Evolutionary conservation across 1,284 basidiomycete species (phyloP).

Genomic region (Wolfiporia cocos): DNA sequence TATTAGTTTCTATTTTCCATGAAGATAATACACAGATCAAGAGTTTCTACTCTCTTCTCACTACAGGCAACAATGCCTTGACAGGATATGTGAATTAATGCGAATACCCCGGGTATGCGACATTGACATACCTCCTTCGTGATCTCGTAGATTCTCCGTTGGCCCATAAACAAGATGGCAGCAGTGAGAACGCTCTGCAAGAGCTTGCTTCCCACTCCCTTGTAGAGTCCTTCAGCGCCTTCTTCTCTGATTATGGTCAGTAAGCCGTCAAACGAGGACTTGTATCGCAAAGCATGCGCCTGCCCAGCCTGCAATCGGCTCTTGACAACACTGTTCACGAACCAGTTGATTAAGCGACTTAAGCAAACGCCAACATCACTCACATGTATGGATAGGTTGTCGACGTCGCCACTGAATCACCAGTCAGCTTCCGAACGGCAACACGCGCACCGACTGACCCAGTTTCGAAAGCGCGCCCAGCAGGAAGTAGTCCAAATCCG

Average conservation of each 20-base stretch:
- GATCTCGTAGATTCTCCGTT: conserved; percentile 69
- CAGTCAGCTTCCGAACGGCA: conserved; percentile 1
- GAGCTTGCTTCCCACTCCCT: conserved; percentile 81
- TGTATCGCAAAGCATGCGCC: conserved; percentile 55
- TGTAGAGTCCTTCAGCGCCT: conserved; percentile 79
- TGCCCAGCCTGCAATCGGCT: conserved; percentile 78
- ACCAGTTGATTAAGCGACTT: not conserved
- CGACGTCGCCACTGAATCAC: conserved; percentile 57
- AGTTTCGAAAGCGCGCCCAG: conserved; percentile 87
- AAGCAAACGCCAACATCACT: conserved; percentile 18
- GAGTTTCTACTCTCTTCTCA: not conserved
- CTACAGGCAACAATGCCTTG: not conserved
- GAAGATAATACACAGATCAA: too few species aligned
- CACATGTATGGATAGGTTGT: conserved; percentile 79
- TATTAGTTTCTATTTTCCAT: too few species aligned
- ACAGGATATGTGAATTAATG: too few species aligned
- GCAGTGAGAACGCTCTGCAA: conserved; percentile 87
- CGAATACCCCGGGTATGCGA: too few species aligned
- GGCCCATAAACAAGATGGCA: conserved; percentile 83
- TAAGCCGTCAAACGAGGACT: conserved; percentile 66
- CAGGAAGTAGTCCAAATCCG: conserved; percentile 86
- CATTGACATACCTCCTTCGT: conserved; percentile 45
- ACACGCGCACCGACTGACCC: conserved; percentile 36
- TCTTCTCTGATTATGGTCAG: conserved; percentile 70
- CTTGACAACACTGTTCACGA: conserved; percentile 63